Base-by-base conservation (phyloP, 2,329 filamentous ascomycete species). In the Beauveria varroae region DNA sequence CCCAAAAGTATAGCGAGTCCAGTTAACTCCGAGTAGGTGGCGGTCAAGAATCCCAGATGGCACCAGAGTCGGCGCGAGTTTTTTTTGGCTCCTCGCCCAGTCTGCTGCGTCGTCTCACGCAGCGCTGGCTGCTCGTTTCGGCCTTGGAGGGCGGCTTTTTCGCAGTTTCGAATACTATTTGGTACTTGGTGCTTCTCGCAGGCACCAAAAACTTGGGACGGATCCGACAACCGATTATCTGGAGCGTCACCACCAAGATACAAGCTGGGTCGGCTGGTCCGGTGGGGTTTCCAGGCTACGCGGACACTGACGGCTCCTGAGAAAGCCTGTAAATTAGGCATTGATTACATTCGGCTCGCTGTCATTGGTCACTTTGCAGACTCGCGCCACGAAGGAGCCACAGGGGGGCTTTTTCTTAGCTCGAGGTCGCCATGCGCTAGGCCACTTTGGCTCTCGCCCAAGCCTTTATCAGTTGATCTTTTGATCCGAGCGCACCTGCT, bases 311-410 rank as follows among this genome's bases (percentile, higher is more conserved):
- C n/a, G 61, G 47, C 24, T 49, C 8, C 47, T 47, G 55, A 10
- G 28, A 44, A 46, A 40, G 59, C 41, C 60, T 43, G 53, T 62
- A 51, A 55, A 53, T 26, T 53, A 41, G 34, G 43, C 18, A 18
- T 18, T 60, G 68, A 71, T 71, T 71, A 70, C 68, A 71, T 71
- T 69, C 55, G 12, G 62, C 22, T 3, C 1, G 1, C 43, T 28
- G 9, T 63, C 24, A 70, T 71, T 69, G 69, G 69, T 24, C 53
- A 46, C 20, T 53, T 30, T 12, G 52, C 34, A 28, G 24, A n/a
- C 8, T 8, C 41, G 51, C 50, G 28, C 44, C 47, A 57, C 43
- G 37, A 24, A 34, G 34, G 46, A 54, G 56, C 61, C 61, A 56
- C 61, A 59, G 51, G 54, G 54, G 60, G 55, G 20, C 34, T 54